Evolutionary conservation across 2,329 filamentous ascomycete genomes (phyloP), one percentile per base, ranked within the genome.

Genomic region (Aureobasidium mangrovei): DNA sequence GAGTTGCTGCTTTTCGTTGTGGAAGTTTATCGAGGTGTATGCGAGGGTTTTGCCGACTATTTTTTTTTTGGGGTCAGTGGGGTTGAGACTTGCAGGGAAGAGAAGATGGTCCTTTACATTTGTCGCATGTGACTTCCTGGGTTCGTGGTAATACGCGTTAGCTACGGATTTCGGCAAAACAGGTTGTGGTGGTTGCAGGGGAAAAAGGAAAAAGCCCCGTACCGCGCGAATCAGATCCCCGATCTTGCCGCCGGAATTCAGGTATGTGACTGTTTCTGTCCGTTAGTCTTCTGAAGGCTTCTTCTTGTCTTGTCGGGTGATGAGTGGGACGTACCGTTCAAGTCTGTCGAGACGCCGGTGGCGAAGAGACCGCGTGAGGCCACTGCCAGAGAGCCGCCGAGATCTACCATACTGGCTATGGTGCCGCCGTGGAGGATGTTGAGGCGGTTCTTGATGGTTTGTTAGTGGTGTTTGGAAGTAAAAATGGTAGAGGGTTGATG

Each of bases 391-490:
- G 80, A 84, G 26, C 83, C 83, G 4, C 83, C 82, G 1, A 85
- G 77, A 60, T 86, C 82, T 44, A 84, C 81, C 71, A 91, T 83
- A 65, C 83, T 86, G 3, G 87, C 87, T 29, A 91, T 83, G 0
- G 86, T 88, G 3, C 87, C 87, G 18, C 87, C 87, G 62, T 91
- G 87, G 29, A 91, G 77, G 35, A 85, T 90, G 52, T 82, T 79
- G 0, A 91, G 74, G 1, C 87, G 83, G 64, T 91, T 91, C 85
- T 90, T 26, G 9, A 48, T 8, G 12, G 35, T 54, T 18, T 55
- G 45, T n/a, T 29, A 26, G 26, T 4, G 10, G 9, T 18, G 40
- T 9, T 18, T 24, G 26, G 24, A 7, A 26, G 26, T 26, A 24
- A 43, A 29, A 31, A 47, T n/a, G 6, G 54, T 9, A 28, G 12